A percentile compares a stretch with the other conserved stretches of the same genome.
These are phyloP conservation scores for Lachnellula cervina DNA, from an alignment of 2,329 filamentous ascomycete species.

Conservation along the genomic window DNA sequence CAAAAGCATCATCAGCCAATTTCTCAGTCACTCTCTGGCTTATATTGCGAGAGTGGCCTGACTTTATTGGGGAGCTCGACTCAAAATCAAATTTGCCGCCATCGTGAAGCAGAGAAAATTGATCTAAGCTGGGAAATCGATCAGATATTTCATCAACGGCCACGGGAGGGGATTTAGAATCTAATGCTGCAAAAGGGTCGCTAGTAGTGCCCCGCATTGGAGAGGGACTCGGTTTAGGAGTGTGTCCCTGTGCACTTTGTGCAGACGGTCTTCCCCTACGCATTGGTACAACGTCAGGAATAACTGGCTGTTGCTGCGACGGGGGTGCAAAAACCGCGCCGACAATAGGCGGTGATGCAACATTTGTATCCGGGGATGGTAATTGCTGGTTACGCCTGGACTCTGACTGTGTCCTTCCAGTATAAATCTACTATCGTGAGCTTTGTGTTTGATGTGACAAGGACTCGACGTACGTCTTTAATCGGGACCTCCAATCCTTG, in stretches of 20 bases:
- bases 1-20: conserved; percentile 81
- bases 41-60: conserved; percentile 48
- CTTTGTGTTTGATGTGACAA: background rate
- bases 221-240: conserved; percentile 57
- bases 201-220: conserved; percentile 63
- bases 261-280: conserved; percentile 71
- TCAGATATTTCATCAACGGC: conserved; percentile 75
- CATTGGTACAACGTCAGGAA: conserved; percentile 94
- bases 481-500: conserved; percentile 81
- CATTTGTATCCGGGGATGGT: conserved; percentile 49
- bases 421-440: conserved; percentile 59
- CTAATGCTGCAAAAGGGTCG: conserved; percentile 89
- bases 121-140: conserved; percentile 84
- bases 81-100: conserved; percentile 83
- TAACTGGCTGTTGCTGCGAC: conserved; percentile 61
- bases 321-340: conserved; percentile 80
- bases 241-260: conserved; percentile 39
- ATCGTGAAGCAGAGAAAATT: conserved; percentile 87
- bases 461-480: conserved; percentile 66
- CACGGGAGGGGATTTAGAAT: conserved; percentile 54
- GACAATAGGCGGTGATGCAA: conserved; percentile 53
- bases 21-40: conserved; percentile 67
- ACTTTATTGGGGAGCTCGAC: conserved; percentile 43
- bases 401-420: conserved; percentile 59
- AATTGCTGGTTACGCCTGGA: conserved; percentile 53